Base-by-base conservation (phyloP, 2,329 filamentous ascomycete genomes). In the Thielaviopsis populi region DNA sequence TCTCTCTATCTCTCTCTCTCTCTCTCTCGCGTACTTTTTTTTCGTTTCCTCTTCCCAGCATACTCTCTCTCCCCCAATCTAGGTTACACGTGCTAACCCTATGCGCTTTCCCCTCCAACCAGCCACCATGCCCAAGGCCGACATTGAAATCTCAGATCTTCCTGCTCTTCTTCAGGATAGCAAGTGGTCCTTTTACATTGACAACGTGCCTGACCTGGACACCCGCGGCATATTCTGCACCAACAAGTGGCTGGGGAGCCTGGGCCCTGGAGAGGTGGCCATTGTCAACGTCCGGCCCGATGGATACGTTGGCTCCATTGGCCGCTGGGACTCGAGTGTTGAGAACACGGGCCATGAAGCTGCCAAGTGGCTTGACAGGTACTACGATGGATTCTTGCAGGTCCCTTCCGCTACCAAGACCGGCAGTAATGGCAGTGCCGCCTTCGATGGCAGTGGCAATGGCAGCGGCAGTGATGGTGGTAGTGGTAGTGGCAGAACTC, bases 161-260 rank as follows among this genome's bases (percentile, higher is more conserved):
- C 86, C 86, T 0, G 71, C 75, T 0, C 71, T 85, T 24, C 71
- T 89, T 48, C 80, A 85, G 68, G 78, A 83, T 64, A 86, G 84
- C 71, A 78, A 80, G 40, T 90, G 86, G 85, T 87, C 85, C 0
- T 79, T 90, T 66, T 90, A 90, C 70, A 75, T 88, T 0, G 87
- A 90, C 69, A 79, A 88, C 70, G 73, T 83, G 15, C 77, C 79
- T 30, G 79, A 81, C 68, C 80, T 77, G 64, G 79, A 83, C 63
- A 80, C 78, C 2, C 76, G 77, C 27, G 76, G 77, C 46, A 70
- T 74, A 43, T 72, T 77, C 40, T 87, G 83, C 72, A 87, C 82
- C 10, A 79, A 84, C 69, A 89, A 87, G 72, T 90, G 86, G 86
- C 75, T 88, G 6, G 84, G 83, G 48, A 78, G 76, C 56, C 74